These are phyloP conservation scores for Mycena pura DNA, from an alignment of 768 basidiomycete genomes.

Conservation along the genomic window DNA sequence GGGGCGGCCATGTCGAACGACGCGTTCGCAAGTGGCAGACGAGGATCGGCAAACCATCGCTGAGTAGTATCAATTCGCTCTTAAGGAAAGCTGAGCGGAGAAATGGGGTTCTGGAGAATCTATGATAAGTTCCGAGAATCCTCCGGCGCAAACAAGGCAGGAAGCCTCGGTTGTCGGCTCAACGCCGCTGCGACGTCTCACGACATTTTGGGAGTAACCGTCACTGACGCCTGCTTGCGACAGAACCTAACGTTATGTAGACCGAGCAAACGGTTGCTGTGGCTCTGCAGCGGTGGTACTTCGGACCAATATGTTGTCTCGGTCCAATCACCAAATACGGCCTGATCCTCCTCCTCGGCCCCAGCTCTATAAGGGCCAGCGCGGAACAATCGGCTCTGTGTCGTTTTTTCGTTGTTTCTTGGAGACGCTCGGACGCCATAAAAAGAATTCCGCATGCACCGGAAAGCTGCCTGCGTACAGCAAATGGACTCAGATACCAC, in stretches of 20 bases:
- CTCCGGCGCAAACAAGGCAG: neutral
- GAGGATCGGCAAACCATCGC: constrained; percentile 12
- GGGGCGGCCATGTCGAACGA: constrained; percentile 39
- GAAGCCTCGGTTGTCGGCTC: constrained; percentile 11
- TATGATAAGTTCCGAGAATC: constrained; percentile 12
- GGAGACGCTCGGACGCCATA: too few species aligned
- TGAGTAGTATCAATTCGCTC: constrained; percentile 15
- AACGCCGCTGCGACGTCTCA: constrained; percentile 3
- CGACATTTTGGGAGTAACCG: neutral
- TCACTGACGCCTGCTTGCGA: too few species aligned
- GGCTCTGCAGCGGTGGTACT: constrained; percentile 6
- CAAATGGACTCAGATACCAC: too few species aligned
- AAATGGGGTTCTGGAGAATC: constrained; percentile 20
- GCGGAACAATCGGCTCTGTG: too few species aligned
- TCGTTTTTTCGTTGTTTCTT: too few species aligned
- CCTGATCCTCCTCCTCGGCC: constrained; percentile 6
- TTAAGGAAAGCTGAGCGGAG: constrained; percentile 15
- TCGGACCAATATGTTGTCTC: neutral
- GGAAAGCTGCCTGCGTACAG: too few species aligned
- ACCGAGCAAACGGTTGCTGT: too few species aligned
- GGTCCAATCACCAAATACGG: constrained; percentile 2
- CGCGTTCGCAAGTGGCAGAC: neutral
- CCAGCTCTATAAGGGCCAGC: neutral
- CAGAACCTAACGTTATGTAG: too few species aligned
- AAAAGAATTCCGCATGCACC: too few species aligned